Base-by-base conservation (phyloP, 2,329 filamentous ascomycete genomes). In the Sordariomycetes sp. region DNA sequence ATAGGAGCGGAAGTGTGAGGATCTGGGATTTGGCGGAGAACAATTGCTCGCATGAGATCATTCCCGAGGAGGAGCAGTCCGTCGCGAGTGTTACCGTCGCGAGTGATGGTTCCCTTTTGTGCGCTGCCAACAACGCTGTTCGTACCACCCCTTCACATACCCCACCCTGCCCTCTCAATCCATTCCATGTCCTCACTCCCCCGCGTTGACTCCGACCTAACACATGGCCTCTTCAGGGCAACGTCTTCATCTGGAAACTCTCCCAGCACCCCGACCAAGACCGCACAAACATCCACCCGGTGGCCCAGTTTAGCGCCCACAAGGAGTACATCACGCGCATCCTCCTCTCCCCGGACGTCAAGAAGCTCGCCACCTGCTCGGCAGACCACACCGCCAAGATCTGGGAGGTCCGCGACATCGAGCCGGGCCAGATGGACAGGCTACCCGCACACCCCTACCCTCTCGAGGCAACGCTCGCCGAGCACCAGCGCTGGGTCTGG, bases 1-100 rank as follows among this genome's bases (percentile, higher is more conserved):
- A 99, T 69, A 84, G 92, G 36, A 86, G 87, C 53, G 94, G 94
- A 53, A 95, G 90, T 69, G 90, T 99, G 60, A 80, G 92, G 48
- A 88, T 99, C 61, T 99, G 94, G 94, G 94, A 99, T 67, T 72
- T 99, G 58, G 90, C 90, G 10, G 91, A 97, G 78, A 97, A 96
- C 68, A 95, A 90, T 65, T 99, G 94, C 76, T 91, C 89, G 0
- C 92, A 97, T 70, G 89, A 97, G 72, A 79, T 99, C 62, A 95
- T 96, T 53, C 94, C 94, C 1, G 94, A 97, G 70, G 92, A 96
- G 64, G 92, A 97, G 65, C 89, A 96, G 48, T 87, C 89, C 0
- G 89, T 99, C 28, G 87, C 91, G 12, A 96, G 90, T 67, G 91
- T 99, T 32, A 97, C 94, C 2, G 91, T 99, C 55, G 94, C 94